These are phyloP conservation scores for Spathaspora sp. DNA, from an alignment of 1,139 yeast genomes.

Conservation along the genomic window DNA sequence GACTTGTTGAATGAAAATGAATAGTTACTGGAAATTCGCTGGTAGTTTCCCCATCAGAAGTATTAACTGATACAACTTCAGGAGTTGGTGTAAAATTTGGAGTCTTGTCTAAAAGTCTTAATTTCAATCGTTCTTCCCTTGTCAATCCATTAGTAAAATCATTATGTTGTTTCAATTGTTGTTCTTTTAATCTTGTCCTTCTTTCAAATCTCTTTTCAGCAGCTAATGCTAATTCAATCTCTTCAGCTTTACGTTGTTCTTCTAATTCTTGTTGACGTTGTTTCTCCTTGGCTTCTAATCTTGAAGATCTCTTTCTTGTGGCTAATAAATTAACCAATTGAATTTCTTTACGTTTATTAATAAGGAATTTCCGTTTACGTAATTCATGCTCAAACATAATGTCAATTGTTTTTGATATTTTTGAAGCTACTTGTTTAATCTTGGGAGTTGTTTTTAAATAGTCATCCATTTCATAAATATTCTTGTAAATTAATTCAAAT, in stretches of 20 bases:
- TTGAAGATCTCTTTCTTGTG: constrained; percentile 48
- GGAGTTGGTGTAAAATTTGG: constrained; percentile 10
- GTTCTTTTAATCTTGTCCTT: constrained; percentile 26
- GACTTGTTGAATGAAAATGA: not conserved
- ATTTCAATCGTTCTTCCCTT: constrained; percentile 44
- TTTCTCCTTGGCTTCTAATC: constrained; percentile 52
- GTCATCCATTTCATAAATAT: constrained; percentile 32
- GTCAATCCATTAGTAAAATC: constrained; percentile 29
- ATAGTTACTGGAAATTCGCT: not conserved
- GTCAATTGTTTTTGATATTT: constrained; percentile 23
- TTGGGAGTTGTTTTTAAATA: constrained; percentile 20
- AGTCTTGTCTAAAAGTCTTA: constrained; percentile 22
- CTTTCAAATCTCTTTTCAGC: constrained; percentile 41
- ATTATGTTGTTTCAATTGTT: constrained; percentile 3
- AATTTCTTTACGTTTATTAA: constrained; percentile 46
- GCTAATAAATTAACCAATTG: constrained; percentile 49
- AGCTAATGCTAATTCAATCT: constrained; percentile 30
- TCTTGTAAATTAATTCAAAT: constrained; percentile 34
- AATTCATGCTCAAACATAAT: constrained; percentile 27
- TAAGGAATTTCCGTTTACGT: constrained; percentile 41
- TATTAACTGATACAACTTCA: constrained; percentile 6
- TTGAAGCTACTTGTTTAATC: constrained; percentile 15
- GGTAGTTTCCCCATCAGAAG: constrained; percentile 2
- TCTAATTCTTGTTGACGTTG: constrained; percentile 39
- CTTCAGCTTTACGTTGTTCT: constrained; percentile 32